Conservation (phyloP, 257 asterid species). For the Solanum etuberosum region DNA sequence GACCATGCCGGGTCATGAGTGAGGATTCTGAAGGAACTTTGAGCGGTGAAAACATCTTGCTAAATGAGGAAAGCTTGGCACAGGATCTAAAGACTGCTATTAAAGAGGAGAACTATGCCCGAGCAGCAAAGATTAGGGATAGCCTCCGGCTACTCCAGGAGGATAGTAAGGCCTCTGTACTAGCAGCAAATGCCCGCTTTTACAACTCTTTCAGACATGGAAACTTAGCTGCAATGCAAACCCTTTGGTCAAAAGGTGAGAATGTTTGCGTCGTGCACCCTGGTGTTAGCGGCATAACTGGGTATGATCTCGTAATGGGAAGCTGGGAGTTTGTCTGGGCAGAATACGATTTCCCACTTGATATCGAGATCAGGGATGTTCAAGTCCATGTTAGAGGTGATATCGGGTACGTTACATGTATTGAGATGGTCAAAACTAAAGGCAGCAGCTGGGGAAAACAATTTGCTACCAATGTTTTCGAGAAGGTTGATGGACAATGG, state of each 20-base stretch:
- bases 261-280: constrained; percentile 94
- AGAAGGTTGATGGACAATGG: constrained; percentile 87
- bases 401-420: constrained; percentile 71
- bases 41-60: constrained; percentile 76
- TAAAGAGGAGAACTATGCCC: constrained; percentile 71
- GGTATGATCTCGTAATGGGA: constrained; percentile 93
- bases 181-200: constrained; percentile 77
- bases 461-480: constrained; percentile 79
- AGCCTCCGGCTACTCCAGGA: constrained; percentile 76
- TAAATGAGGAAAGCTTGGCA: constrained; percentile 63
- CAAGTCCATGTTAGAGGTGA: constrained; percentile 79
- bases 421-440: constrained; percentile 82
- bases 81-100: constrained; percentile 65
- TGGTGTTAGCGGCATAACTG: constrained; percentile 93
- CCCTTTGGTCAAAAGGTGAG: constrained; percentile 78
- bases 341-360: constrained; percentile 82
- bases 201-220: constrained; percentile 78
- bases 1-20: constrained; percentile 41
- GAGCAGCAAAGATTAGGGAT: constrained; percentile 87
- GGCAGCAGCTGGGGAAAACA: constrained; percentile 93
- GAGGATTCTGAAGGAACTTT: constrained; percentile 70
- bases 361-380: constrained; percentile 70
- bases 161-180: constrained; percentile 71
- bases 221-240: constrained; percentile 74
- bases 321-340: constrained; percentile 99